Evolutionary conservation across 331 rosid genomes (phyloP), one percentile per base, ranked within the genome.

Genomic region (Cydonia oblonga): DNA sequence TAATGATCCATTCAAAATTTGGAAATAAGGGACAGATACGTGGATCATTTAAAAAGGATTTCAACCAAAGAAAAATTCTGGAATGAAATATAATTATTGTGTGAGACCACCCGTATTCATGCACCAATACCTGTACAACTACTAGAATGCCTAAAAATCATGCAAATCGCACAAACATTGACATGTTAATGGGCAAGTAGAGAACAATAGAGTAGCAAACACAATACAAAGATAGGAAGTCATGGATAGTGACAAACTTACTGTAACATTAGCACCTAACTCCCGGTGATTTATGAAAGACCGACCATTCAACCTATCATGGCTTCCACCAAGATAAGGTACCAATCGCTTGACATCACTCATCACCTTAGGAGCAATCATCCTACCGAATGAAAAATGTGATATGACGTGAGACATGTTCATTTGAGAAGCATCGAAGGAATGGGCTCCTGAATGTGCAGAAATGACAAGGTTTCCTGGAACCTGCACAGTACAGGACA

Each of bases 361-460:
- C 86, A 90, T 74, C 66, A 82, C 84, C 81, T 78, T 87, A 40
- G 91, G 89, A 6, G 96, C 64, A 38, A 92, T 38, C 70, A 54
- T 87, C 89, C 84, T 81, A 63, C 96, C 96, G 67, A 92, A 92
- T 28, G 96, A 87, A 72, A 92, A 80, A 80, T 90, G 91, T 76
- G 90, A 78, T 79, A 92, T 33, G 71, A 84, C 76, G 51, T 92
- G 98, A 9, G 98, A 92, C 96, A 92, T 90, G 78, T 92, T 92
- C 95, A 90, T 88, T 76, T 85, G 90, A 75, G 91, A 81, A 75
- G 81, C 72, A 87, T 92, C 98, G 22, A 92, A 92, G 18, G 98
- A 90, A 83, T 92, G 98, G 58, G 89, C 62, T 68, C 86, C 92
- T 7, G 96, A 90, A 79, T 78, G 89, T 75, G 98, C 96, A 7